Evolutionary conservation across 164 flowering plant genomes (phyloP).

Genomic region (Akebia trifoliata): DNA sequence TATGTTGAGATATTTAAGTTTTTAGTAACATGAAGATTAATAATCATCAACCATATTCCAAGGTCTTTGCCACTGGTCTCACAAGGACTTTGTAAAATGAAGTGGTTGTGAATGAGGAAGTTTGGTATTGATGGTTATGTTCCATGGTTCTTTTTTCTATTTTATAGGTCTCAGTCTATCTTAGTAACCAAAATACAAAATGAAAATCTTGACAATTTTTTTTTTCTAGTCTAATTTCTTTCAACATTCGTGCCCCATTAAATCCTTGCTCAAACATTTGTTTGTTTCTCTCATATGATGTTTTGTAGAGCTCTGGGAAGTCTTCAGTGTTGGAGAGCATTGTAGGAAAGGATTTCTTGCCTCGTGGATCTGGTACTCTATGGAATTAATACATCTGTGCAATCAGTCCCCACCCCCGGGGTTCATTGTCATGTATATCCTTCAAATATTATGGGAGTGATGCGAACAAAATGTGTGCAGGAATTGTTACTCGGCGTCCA

Average conservation of each 20-base stretch:
- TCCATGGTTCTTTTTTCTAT: too few relatives aligned
- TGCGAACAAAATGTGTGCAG: constrained; percentile 30
- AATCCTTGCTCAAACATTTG: neutral
- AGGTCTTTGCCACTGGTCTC: too few relatives aligned
- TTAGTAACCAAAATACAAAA: too few relatives aligned
- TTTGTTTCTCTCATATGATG: neutral
- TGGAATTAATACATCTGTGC: neutral
- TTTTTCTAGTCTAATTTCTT: neutral
- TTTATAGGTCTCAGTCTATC: too few relatives aligned
- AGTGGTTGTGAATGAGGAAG: too few relatives aligned
- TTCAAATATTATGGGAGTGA: neutral
- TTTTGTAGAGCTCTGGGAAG: constrained; percentile 65
- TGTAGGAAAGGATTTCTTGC: constrained; percentile 81
- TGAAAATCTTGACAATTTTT: too few relatives aligned
- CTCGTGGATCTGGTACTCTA: constrained; percentile 73
- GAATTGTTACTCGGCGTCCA: constrained; percentile 89
- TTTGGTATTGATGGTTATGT: too few relatives aligned
- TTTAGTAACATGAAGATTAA: too few relatives aligned
- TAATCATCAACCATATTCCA: too few relatives aligned
- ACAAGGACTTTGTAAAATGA: too few relatives aligned
- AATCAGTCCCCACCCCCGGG: neutral
- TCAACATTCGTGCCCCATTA: neutral
- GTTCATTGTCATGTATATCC: neutral
- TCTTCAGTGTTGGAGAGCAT: constrained; percentile 79
- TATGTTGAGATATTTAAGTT: too few relatives aligned